Conservation (phyloP, 192 early-diverging fungal genomes). For the Backusella australiensis region DNA sequence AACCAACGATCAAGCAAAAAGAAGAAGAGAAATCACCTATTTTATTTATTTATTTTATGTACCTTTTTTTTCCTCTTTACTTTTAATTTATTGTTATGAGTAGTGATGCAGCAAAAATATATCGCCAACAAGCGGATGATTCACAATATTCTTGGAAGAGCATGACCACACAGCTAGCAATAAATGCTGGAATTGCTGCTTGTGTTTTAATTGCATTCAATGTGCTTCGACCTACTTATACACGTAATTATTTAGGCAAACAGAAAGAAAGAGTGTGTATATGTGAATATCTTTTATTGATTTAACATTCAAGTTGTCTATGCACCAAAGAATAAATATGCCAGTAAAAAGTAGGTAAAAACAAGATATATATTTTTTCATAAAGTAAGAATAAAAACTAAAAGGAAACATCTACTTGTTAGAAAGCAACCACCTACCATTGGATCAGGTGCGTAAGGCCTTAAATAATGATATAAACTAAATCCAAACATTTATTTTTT, state of each 20-base stretch:
- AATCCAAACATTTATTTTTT: neutral
- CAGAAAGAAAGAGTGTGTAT: neutral
- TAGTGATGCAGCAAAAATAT: neutral
- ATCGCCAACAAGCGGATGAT: neutral
- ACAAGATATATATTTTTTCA: neutral
- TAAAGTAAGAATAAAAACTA: neutral
- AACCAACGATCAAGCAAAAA: neutral
- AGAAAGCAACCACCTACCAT: constrained; percentile 64
- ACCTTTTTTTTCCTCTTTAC: neutral
- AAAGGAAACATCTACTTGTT: neutral
- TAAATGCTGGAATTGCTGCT: constrained; percentile 54
- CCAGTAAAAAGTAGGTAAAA: constrained; percentile 31
- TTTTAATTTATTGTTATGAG: constrained; percentile 4
- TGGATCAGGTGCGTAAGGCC: constrained; percentile 32
- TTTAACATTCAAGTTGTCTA: constrained; percentile 36
- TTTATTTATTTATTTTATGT: neutral
- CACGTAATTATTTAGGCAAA: constrained; percentile 39
- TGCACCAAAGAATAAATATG: constrained; percentile 44
- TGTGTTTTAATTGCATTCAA: constrained; percentile 55
- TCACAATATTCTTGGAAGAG: constrained; percentile 33
- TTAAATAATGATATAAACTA: neutral
- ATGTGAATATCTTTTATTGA: constrained; percentile 4
- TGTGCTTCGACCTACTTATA: constrained; percentile 59
- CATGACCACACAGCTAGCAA: constrained; percentile 58
- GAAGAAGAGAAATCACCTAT: neutral